phyloP scores from a whole-genome alignment of 108 stramenopile genomes.

The Aureococcus anophagefferens region DNA sequence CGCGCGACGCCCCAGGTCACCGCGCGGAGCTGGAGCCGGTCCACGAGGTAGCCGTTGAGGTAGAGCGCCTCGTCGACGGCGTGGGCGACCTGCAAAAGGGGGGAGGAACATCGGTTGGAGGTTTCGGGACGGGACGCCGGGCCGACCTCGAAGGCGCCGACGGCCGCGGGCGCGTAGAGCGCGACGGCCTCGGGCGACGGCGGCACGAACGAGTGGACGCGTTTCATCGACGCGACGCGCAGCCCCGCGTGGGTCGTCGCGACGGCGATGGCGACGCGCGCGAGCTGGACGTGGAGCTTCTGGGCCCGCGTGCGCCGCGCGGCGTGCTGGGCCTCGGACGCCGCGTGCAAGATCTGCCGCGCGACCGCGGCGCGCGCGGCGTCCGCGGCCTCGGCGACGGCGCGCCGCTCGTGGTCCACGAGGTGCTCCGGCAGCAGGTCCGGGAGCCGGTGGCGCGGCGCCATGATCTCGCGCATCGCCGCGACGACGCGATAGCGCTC shows the following conservation, averaged over 20 bases:
- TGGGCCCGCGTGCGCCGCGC: background rate
- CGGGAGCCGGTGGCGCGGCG: no score
- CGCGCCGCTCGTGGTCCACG: no score
- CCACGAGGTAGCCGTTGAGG: no score
- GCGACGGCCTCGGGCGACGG: background rate
- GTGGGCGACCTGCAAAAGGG: no score
- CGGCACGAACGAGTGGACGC: background rate
- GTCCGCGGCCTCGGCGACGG: background rate
- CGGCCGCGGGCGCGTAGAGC: background rate
- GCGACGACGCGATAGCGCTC: background rate
- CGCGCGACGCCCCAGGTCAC: no score
- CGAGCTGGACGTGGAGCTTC: background rate
- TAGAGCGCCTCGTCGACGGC: no score
- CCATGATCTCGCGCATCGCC: background rate
- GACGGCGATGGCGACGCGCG: background rate
- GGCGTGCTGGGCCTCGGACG: background rate
- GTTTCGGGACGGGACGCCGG: no score
- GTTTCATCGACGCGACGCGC: background rate
- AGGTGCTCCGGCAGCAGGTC: background rate
- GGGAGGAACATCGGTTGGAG: no score
- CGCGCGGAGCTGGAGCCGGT: no score
- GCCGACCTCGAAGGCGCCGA: background rate
- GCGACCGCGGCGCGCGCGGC: background rate
- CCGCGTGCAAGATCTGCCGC: background rate
- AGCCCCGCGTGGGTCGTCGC: background rate